These are phyloP conservation scores for Cubamyces lactineus DNA, from an alignment of 768 basidiomycete species.

Conservation along the genomic window DNA sequence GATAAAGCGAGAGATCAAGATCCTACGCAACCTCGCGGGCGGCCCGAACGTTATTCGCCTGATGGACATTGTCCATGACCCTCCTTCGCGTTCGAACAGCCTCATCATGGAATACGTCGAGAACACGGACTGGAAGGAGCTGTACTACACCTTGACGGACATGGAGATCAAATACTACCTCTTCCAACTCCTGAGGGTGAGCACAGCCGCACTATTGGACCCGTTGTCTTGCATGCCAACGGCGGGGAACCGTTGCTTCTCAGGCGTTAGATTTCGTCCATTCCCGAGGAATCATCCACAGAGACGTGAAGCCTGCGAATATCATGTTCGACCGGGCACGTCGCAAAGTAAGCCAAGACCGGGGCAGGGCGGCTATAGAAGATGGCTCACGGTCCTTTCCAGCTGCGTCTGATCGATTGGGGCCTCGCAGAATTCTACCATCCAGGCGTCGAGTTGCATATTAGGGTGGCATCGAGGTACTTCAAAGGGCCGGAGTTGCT, in stretches of 20 bases:
- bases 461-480: conserved; percentile 94
- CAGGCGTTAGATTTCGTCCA: conserved; percentile 97
- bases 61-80: conserved; percentile 94
- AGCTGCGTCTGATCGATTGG: conserved; percentile 98
- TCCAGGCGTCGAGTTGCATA: conserved; percentile 95
- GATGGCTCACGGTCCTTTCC: conserved; percentile 12
- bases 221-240: not conserved
- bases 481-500: conserved; percentile 97
- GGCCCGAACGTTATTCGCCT: conserved; percentile 94
- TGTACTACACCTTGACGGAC: conserved; percentile 93
- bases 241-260: not conserved
- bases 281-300: conserved; percentile 97
- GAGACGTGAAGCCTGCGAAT: conserved; percentile 98
- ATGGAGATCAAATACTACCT: conserved; percentile 96
- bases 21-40: conserved; percentile 92
- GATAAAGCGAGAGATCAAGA: conserved; percentile 99
- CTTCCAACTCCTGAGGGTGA: conserved; percentile 89
- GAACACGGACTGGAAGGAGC: conserved; percentile 94
- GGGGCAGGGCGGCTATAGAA: not conserved
- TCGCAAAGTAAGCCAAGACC: conserved; percentile 65
- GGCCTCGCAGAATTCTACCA: conserved; percentile 99
- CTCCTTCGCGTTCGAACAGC: conserved; percentile 92
- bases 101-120: conserved; percentile 96
- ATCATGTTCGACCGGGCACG: conserved; percentile 99
- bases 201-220: conserved; percentile 1